Conservation (phyloP, 1,284 basidiomycete genomes). For the Apiotrichum porosum region DNA sequence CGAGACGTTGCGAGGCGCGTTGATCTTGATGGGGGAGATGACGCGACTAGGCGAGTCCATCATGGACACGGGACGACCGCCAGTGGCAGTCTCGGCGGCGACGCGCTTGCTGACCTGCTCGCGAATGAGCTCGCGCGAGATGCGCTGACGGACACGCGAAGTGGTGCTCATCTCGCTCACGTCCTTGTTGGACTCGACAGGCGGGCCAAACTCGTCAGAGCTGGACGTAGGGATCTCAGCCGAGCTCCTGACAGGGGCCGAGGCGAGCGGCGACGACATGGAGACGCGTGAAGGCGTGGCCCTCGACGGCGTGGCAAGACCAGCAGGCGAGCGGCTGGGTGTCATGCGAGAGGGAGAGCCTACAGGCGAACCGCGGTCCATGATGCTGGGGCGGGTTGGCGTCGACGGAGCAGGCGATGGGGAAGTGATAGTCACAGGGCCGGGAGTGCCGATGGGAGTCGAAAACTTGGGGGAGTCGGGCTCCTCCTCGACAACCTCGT, state of each 20-base stretch:
- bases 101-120: constrained; percentile 43
- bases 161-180: constrained; percentile 24
- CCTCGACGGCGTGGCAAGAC: not conserved
- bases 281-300: constrained; percentile 3
- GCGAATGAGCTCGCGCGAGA: constrained; percentile 46
- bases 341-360: not conserved
- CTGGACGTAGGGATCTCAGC: not conserved
- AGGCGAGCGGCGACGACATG: constrained; percentile 7
- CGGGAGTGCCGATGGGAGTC: constrained; percentile 2
- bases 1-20: constrained; percentile 3
- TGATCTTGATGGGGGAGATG: constrained; percentile 2
- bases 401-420: constrained; percentile 1
- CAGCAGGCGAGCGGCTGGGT: not conserved
- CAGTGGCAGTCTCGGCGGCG: constrained; percentile 23
- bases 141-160: constrained; percentile 43
- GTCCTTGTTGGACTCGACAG: constrained; percentile 1
- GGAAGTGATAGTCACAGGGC: constrained; percentile 2
- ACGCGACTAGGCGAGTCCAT: constrained; percentile 14
- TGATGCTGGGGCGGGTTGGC: constrained; percentile 1
- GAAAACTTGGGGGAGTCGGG: not conserved
- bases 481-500: not conserved
- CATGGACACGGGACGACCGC: constrained; percentile 13
- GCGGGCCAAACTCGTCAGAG: constrained; percentile 10
- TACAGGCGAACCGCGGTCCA: no score
- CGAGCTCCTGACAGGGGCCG: constrained; percentile 3